phyloP scores from a whole-genome alignment of 768 basidiomycete genomes.

The Trametes punicea region DNA sequence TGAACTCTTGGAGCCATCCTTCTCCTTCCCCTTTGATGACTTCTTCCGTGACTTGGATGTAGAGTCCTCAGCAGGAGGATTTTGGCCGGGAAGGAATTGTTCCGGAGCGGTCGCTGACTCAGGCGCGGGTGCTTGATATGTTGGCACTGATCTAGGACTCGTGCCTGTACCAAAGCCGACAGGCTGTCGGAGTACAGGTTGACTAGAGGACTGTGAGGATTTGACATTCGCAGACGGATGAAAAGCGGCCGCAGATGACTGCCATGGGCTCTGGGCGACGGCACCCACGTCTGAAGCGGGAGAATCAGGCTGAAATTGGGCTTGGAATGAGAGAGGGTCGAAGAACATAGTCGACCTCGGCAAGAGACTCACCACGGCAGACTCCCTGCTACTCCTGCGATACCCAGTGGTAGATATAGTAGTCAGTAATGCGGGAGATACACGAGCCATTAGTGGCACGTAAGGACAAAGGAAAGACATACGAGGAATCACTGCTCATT shows the following conservation, averaged over 20 bases:
- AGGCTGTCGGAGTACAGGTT: constrained; percentile 19
- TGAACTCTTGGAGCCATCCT: constrained; percentile 4
- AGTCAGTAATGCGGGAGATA: not conserved
- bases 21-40: constrained; percentile 16
- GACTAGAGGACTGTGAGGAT: not conserved
- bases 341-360: not conserved
- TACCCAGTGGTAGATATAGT: not conserved
- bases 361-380: constrained; percentile 5
- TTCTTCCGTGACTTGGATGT: constrained; percentile 7
- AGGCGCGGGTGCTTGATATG: constrained; percentile 5
- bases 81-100: constrained; percentile 6
- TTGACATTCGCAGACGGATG: constrained; percentile 5
- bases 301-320: constrained; percentile 2
- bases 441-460: not conserved
- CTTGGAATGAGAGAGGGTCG: not conserved
- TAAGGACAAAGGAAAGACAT: constrained; percentile 6
- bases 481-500: constrained; percentile 19
- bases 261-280: not conserved
- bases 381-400: constrained; percentile 8
- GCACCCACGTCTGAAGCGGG: constrained; percentile 14
- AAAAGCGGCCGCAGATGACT: not conserved
- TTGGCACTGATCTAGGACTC: not conserved
- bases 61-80: not conserved
- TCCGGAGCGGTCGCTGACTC: not conserved
- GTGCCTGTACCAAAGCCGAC: constrained; percentile 20